These are phyloP conservation scores for Aethionema arabicum DNA, from an alignment of 345 rosid species.

Conservation along the genomic window DNA sequence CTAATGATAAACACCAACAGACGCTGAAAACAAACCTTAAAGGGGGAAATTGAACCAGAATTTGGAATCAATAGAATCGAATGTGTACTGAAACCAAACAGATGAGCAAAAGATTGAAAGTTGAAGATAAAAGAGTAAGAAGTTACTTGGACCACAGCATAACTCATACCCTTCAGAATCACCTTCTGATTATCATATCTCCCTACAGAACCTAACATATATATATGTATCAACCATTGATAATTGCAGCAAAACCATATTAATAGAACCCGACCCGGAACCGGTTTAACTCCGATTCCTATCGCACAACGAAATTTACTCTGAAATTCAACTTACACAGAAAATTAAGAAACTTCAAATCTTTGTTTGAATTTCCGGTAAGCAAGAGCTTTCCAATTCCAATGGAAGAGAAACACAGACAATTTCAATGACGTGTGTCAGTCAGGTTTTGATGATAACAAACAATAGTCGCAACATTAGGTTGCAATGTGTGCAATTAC, in stretches of 20 bases:
- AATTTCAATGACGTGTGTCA: conserved; percentile 13
- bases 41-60: not conserved
- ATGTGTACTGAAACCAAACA: not conserved
- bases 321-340: conserved; percentile 4
- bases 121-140: not conserved
- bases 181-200: conserved; percentile 42
- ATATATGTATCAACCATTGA: not conserved
- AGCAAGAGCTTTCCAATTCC: conserved; percentile 17
- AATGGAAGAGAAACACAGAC: not conserved
- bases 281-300: no score
- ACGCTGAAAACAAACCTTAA: conserved; percentile 1
- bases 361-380: not conserved
- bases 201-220: conserved; percentile 7
- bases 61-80: not conserved
- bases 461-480: conserved; percentile 8
- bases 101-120: not conserved
- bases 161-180: conserved; percentile 75
- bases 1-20: not conserved
- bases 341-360: conserved; percentile 4
- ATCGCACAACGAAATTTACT: no score
- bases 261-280: not conserved
- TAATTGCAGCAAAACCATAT: not conserved
- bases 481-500: not conserved
- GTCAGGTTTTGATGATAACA: not conserved
- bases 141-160: conserved; percentile 60